Conservation (phyloP, 345 rosid species). For the Hirschfeldia incana region DNA sequence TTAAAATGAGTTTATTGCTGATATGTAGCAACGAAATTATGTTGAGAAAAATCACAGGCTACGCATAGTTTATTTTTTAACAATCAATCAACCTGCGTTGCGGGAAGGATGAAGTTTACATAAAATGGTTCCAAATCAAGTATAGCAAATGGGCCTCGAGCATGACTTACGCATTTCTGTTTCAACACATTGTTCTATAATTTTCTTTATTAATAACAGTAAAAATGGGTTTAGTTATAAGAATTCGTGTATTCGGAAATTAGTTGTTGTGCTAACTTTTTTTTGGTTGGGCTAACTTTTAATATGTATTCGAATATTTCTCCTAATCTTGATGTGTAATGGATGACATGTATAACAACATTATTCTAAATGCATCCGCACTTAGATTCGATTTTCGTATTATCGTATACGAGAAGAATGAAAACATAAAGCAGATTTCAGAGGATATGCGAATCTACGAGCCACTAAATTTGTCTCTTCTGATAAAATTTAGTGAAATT, state of each 20-base stretch:
- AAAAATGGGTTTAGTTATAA: neutral
- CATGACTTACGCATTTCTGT: neutral
- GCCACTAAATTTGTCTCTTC: conserved; percentile 12
- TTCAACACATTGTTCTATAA: neutral
- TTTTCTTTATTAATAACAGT: neutral
- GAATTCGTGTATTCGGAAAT: neutral
- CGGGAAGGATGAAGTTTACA: neutral
- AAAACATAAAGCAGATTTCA: conserved; percentile 18
- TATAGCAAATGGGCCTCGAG: neutral
- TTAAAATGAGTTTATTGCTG: neutral
- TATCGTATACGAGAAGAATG: conserved; percentile 1
- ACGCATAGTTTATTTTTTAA: neutral
- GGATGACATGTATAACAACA: conserved; percentile 25
- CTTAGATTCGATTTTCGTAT: conserved; percentile 10
- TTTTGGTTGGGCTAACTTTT: neutral
- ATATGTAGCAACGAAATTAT: neutral
- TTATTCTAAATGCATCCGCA: conserved; percentile 15
- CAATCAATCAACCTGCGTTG: neutral
- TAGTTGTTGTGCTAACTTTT: neutral
- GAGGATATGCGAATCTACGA: conserved; percentile 30
- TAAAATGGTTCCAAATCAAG: neutral
- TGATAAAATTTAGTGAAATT: neutral
- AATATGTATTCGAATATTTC: neutral
- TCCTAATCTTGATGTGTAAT: conserved; percentile 19
- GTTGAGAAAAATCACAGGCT: neutral